phyloP scores from a whole-genome alignment of 2,329 filamentous ascomycete genomes.

The Colletotrichum liriopes region DNA sequence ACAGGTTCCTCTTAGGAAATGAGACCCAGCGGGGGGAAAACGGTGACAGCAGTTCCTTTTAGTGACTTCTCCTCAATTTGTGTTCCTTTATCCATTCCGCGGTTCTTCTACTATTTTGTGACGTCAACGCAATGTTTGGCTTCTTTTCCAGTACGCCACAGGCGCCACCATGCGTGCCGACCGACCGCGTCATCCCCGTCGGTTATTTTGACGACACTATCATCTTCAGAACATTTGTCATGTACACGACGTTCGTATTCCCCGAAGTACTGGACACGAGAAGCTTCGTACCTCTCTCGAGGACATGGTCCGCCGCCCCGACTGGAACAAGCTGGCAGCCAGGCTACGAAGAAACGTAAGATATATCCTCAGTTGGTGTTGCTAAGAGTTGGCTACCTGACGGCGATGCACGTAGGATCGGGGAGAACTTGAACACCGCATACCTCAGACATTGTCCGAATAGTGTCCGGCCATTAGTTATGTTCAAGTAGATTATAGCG shows the following conservation, averaged over 20 bases:
- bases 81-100: too few relatives aligned
- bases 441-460: conserved; percentile 54
- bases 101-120: too few relatives aligned
- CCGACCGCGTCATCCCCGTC: neutral
- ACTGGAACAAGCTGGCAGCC: neutral
- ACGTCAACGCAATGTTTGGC: neutral
- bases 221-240: neutral
- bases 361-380: neutral
- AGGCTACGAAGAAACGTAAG: neutral
- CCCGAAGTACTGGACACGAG: neutral
- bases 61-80: too few relatives aligned
- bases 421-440: conserved; percentile 59
- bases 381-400: neutral
- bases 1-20: too few relatives aligned
- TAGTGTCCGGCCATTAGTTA: conserved; percentile 54
- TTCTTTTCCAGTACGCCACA: neutral
- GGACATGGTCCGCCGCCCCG: neutral
- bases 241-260: neutral
- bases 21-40: too few relatives aligned
- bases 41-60: too few relatives aligned
- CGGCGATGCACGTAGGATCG: neutral
- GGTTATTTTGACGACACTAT: neutral
- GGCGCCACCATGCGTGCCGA: neutral
- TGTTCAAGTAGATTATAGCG: conserved; percentile 49
- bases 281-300: too few relatives aligned